Conservation (phyloP, 2,329 filamentous ascomycete genomes). For the Paraconiothyrium sp. region DNA sequence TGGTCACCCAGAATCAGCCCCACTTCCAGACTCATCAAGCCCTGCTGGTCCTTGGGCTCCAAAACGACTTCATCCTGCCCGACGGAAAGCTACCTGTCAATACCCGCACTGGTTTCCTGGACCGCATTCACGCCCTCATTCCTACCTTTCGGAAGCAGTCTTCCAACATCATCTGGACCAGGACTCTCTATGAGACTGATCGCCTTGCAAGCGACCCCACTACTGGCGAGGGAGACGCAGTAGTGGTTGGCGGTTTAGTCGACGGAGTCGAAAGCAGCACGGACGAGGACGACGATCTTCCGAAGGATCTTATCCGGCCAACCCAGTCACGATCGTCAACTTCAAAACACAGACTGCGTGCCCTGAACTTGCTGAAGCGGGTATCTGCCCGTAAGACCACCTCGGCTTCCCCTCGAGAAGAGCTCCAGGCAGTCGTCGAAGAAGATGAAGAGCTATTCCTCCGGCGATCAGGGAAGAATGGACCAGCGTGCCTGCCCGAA, state of each 20-base stretch:
- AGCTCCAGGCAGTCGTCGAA: constrained; percentile 38
- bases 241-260: constrained; percentile 52
- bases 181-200: constrained; percentile 74
- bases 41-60: constrained; percentile 84
- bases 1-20: constrained; percentile 58
- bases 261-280: constrained; percentile 48
- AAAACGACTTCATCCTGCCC: constrained; percentile 84
- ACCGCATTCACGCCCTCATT: constrained; percentile 72
- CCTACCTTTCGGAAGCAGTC: constrained; percentile 73
- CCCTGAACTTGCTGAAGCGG: constrained; percentile 49
- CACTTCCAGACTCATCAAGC: constrained; percentile 71
- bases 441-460: constrained; percentile 60
- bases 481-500: constrained; percentile 54
- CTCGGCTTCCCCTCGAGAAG: constrained; percentile 33
- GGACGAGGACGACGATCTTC: constrained; percentile 45
- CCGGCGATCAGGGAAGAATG: constrained; percentile 46
- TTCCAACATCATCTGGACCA: constrained; percentile 84
- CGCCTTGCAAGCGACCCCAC: constrained; percentile 63
- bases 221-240: constrained; percentile 57
- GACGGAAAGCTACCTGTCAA: constrained; percentile 74
- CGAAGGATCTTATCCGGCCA: constrained; percentile 34
- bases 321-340: constrained; percentile 42
- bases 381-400: constrained; percentile 44
- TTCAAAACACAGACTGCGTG: constrained; percentile 45
- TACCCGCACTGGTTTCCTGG: constrained; percentile 71